phyloP scores from a whole-genome alignment of 805 yeast species.

The Monosporozyma unispora region DNA sequence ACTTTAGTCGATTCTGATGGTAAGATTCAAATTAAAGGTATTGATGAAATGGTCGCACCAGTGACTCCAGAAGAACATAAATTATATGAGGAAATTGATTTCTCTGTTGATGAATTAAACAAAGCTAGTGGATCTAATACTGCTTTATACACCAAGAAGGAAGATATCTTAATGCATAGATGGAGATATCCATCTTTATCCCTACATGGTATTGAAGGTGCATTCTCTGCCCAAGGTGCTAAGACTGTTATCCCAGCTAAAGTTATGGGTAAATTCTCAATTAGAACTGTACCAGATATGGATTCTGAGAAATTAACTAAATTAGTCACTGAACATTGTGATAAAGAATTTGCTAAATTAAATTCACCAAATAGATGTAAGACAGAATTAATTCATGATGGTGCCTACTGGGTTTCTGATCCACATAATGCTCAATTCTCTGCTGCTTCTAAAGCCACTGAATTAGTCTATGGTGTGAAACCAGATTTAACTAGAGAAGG shows the following conservation, averaged over 20 bases:
- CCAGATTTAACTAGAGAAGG: slow-evolving; percentile 99
- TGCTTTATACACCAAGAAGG: slow-evolving; percentile 64
- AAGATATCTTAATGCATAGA: slow-evolving; percentile 89
- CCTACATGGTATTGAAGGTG: slow-evolving; percentile 96
- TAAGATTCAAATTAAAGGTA: slow-evolving; percentile 77
- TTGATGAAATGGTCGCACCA: slow-evolving; percentile 91
- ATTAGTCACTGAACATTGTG: slow-evolving; percentile 62
- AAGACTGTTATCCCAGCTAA: slow-evolving; percentile 96
- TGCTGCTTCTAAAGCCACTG: slow-evolving; percentile 91
- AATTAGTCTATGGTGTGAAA: slow-evolving; percentile 86
- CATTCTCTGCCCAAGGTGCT: slow-evolving; percentile 90
- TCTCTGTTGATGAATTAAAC: slow-evolving; percentile 73
- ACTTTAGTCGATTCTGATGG: slow-evolving; percentile 76
- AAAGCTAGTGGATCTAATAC: slow-evolving; percentile 85
- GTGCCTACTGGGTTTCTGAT: slow-evolving; percentile 92
- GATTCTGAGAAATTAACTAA: slow-evolving; percentile 70
- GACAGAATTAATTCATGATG: slow-evolving; percentile 82
- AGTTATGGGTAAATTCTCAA: slow-evolving; percentile 89
- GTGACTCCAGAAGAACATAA: slow-evolving; percentile 70
- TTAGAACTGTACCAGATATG: slow-evolving; percentile 95
- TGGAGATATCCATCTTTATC: slow-evolving; percentile 98
- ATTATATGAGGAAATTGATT: slow-evolving; percentile 80
- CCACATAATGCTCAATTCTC: slow-evolving; percentile 88
- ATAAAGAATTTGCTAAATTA: slow-evolving; percentile 54
- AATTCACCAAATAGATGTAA: slow-evolving; percentile 67